A percentile compares a stretch with the other conserved stretches of the same genome.
These are phyloP conservation scores for Fusarium proliferatum DNA, from an alignment of 2,329 filamentous ascomycete genomes.

Conservation along the genomic window DNA sequence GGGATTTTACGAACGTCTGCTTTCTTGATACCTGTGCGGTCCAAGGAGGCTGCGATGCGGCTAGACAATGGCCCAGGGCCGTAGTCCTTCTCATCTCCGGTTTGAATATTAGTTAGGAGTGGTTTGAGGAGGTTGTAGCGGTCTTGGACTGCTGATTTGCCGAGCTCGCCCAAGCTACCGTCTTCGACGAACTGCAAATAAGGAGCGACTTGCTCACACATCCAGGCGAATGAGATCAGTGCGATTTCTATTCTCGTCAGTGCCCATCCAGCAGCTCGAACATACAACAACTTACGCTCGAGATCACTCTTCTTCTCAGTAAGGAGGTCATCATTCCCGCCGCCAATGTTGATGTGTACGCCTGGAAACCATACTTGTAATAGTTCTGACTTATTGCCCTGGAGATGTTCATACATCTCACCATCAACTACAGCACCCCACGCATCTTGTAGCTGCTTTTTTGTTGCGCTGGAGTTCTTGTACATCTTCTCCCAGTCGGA, in stretches of 20 bases:
- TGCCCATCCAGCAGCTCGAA: not conserved
- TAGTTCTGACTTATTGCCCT: conserved; percentile 28
- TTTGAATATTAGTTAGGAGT: conserved; percentile 28
- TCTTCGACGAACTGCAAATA: conserved; percentile 27
- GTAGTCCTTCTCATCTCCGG: conserved; percentile 32
- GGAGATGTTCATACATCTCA: conserved; percentile 32
- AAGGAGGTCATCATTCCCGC: conserved; percentile 34
- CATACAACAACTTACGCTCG: conserved; percentile 29
- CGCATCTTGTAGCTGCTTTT: conserved; percentile 17
- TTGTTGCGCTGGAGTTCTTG: conserved; percentile 13
- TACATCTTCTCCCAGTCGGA: conserved; percentile 14
- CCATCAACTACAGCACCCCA: conserved; percentile 34
- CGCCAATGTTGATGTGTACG: conserved; percentile 45
- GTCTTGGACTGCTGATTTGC: conserved; percentile 30
- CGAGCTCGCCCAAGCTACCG: conserved; percentile 24
- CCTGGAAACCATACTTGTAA: conserved; percentile 45
- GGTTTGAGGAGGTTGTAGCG: conserved; percentile 38
- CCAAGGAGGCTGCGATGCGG: conserved; percentile 16
- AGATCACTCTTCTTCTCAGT: conserved; percentile 41
- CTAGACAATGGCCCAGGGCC: conserved; percentile 24
- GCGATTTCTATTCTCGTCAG: conserved; percentile 38
- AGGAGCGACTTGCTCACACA: conserved; percentile 42
- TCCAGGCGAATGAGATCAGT: conserved; percentile 43
- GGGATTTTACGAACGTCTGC: conserved; percentile 25
- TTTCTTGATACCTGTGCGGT: conserved; percentile 29